Evolutionary conservation across 1,139 yeast species (phyloP).

Genomic region (Kodamaea sp.): DNA sequence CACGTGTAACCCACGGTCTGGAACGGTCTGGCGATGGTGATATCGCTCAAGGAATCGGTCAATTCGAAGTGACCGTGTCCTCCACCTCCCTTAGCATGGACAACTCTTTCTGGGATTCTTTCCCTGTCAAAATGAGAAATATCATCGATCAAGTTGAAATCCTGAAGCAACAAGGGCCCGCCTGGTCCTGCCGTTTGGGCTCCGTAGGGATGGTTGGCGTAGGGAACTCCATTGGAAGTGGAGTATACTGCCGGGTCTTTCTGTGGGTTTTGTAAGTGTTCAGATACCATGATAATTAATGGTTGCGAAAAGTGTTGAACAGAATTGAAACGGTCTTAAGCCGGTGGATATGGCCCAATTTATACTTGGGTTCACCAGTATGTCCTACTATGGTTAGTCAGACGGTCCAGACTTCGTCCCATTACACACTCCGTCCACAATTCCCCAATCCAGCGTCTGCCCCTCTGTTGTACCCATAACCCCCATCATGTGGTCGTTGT

Average conservation of each 20-base stretch:
- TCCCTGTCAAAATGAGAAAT: slow-evolving; percentile 64
- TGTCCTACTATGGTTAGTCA: no score
- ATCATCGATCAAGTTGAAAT: slow-evolving; percentile 54
- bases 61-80: slow-evolving; percentile 62
- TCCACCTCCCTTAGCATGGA: slow-evolving; percentile 67
- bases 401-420: no score
- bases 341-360: no score
- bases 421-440: no score
- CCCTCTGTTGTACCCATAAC: no score
- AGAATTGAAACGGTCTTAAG: no score
- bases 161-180: slow-evolving; percentile 61
- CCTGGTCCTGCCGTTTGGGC: slow-evolving; percentile 36
- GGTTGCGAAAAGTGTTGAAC: not conserved
- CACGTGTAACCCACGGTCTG: slow-evolving; percentile 51
- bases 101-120: slow-evolving; percentile 64
- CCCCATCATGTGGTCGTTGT: no score
- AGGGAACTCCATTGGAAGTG: slow-evolving; percentile 31
- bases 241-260: slow-evolving; percentile 26
- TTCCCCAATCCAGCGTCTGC: no score
- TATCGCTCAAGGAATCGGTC: slow-evolving; percentile 55
- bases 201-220: slow-evolving; percentile 27
- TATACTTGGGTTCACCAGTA: no score
- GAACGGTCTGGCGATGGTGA: slow-evolving; percentile 51
- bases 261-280: slow-evolving; percentile 13
- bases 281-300: slow-evolving; percentile 19